Base-by-base conservation (phyloP, 2,329 filamentous ascomycete species). In the Lojkania enalia region DNA sequence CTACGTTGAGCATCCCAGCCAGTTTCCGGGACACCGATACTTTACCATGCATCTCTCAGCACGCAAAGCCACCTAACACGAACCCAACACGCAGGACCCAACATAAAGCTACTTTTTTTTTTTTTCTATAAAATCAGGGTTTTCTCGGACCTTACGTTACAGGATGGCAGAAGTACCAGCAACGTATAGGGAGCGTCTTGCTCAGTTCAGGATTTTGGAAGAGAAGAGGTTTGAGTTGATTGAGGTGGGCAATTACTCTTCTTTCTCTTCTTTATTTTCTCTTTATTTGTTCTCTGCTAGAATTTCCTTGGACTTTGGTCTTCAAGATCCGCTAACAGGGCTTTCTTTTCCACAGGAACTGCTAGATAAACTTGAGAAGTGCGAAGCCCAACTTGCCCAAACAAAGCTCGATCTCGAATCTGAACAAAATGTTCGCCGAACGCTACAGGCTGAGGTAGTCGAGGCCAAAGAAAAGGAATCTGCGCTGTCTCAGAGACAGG, bases 201-300 rank as follows among this genome's bases (percentile, higher is more conserved):
- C 64, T 13, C 65, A 70, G 53, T 70, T 69, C 29, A 58, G 52
- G 39, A 68, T 68, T 18, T 32, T 70, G 18, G 66, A 70, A 29
- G 66, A 69, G 53, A 69, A 63, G 49, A 61, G 66, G 31, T 51
- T 57, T 32, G 65, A 68, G 49, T 46, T 70, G 37, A 70, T 70
- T 4, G 66, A 70, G 52, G 66, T 70, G 49, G 23, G 51, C 21
- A 16, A 16, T 19, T 31, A 19, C 15, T 16, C n/a, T 20, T 9
- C n/a, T 19, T n/a, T 3, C 16, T 38, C n/a, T n/a, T n/a, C n/a
- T n/a, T n/a, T n/a, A n/a, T n/a, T n/a, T n/a, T n/a, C n/a, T n/a
- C n/a, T n/a, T n/a, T n/a, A n/a, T n/a, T n/a, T n/a, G n/a, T n/a
- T n/a, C n/a, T n/a, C n/a, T n/a, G n/a, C n/a, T n/a, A n/a, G n/a